Percentiles rank a stretch among this genome's conserved stretches.
Evolutionary conservation across 2,329 filamentous ascomycete genomes (phyloP).

Genomic region (Ophiobolus disseminans): DNA sequence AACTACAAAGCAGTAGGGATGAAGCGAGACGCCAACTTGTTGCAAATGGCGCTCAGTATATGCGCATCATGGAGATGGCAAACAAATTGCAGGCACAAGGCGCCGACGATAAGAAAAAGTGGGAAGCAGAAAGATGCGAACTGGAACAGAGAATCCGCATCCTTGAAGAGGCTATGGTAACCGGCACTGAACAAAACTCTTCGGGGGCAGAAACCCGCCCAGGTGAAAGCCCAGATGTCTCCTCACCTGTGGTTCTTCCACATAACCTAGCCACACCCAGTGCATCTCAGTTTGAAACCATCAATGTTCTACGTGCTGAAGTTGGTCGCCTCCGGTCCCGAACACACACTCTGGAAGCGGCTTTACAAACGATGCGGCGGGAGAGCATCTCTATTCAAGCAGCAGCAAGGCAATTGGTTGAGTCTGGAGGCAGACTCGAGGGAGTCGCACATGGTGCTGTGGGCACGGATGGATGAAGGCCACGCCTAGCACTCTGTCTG

Average conservation of each 20-base stretch:
- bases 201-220: slow-evolving; percentile 3
- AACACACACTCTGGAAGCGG: slow-evolving; percentile 35
- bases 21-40: slow-evolving; percentile 52
- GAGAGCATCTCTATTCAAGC: slow-evolving; percentile 39
- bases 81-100: slow-evolving; percentile 54
- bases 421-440: slow-evolving; percentile 36
- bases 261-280: slow-evolving; percentile 2
- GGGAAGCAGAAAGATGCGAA: slow-evolving; percentile 49
- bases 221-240: neutral
- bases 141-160: slow-evolving; percentile 46
- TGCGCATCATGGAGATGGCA: slow-evolving; percentile 60
- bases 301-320: slow-evolving; percentile 42
- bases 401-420: slow-evolving; percentile 32
- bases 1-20: slow-evolving; percentile 57
- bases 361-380: slow-evolving; percentile 34
- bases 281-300: slow-evolving; percentile 30
- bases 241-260: slow-evolving; percentile 6
- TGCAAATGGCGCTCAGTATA: slow-evolving; percentile 58
- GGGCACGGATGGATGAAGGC: slow-evolving; percentile 3
- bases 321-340: slow-evolving; percentile 37
- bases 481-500: neutral
- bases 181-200: slow-evolving; percentile 13
- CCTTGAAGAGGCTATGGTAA: slow-evolving; percentile 47
- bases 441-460: slow-evolving; percentile 15
- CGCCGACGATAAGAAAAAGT: slow-evolving; percentile 52